Evolutionary conservation across 164 flowering plant genomes (phyloP), one percentile per base, ranked within the genome.

Genomic region (Cinnamomum micranthum): DNA sequence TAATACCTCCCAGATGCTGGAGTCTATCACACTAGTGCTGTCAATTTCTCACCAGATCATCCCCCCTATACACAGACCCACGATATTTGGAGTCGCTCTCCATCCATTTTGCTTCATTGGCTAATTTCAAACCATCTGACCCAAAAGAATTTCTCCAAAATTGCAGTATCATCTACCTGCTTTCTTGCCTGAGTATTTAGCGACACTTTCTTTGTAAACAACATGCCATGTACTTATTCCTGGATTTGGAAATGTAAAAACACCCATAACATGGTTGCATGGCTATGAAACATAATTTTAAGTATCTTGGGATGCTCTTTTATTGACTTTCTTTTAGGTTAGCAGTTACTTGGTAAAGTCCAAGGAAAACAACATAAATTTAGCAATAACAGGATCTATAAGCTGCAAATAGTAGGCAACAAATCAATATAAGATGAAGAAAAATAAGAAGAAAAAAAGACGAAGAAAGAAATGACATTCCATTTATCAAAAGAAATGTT

Each of bases 401-500:
- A 19, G 20, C 60, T 15, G 20, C 6, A 55, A 55, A 19, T 4
- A 35, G 47, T 35, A 35, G 47, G 60, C n/a, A 17, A 55, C 20
- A 19, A 55, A 55, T 15, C 60, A 55, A 55, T 55, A 14, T 19
- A 55, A 13, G 20, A 55, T 3, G n/a, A n/a, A 63, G 11, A 63
- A 63, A 63, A 63, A 7, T 63, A 23, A 15, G 11, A 19, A 2
- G 13, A 28, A 13, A 24, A 65, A 68, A 28, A 28, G 31, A 28
- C 2, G 33, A 31, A 31, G n/a, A 47, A 35, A 72, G 31, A 63
- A 72, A n/a, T 62, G 28, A n/a, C 68, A 35, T 62, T 63, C 35
- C 68, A 35, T 72, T 72, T 24, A 62, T 72, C 20, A 41, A 23
- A 55, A 73, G 75, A 20, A 72, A 62, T 50, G 35, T 67, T 73